Base-by-base conservation (phyloP, 2,329 filamentous ascomycete genomes). In the Westerdykella ornata region DNA sequence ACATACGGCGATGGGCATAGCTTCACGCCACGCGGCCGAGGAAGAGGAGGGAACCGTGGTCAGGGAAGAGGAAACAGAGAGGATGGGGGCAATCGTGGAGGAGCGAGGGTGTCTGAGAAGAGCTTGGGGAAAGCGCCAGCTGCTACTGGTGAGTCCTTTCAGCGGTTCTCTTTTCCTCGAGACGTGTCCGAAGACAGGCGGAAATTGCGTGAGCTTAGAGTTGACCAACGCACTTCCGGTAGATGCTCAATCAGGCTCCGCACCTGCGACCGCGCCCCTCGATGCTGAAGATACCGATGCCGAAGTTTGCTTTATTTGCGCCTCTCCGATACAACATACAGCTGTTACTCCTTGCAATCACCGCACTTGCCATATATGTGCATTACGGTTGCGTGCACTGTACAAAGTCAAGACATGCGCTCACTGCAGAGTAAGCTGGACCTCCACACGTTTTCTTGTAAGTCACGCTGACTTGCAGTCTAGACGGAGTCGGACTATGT, bases 341-440 rank as follows among this genome's bases (percentile, higher is more conserved):
- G 85, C 89, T 8, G 81, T 98, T 50, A 82, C 89, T 22, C 90
- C 92, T 15, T 98, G 92, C 69, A 97, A 96, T 66, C 92, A 98
- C 69, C 79, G 86, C 43, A 96, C 90, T 37, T 98, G 92, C 63
- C 92, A 98, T 69, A 95, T 97, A 51, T 98, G 92, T 66, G 84
- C 88, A 8, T 71, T 98, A 53, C 80, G 92, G 45, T 80, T 97
- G 78, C 80, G 92, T 54, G 92, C 90, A 1, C 72, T 98, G 34
- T 98, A 97, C 70, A 97, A 96, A 72, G 94, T 82, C 45, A 94
- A 94, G 66, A 85, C 89, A 50, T 98, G 92, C 68, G 85, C 89
- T n/a, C 89, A 97, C 66, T 98, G 92, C 64, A 77, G 92, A 60
- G 86, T 89, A 75, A 54, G 83, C 72, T 46, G 14, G 26, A 4